These are phyloP conservation scores for Exophiala aquamarina DNA, from an alignment of 2,329 filamentous ascomycete species.

Conservation along the genomic window DNA sequence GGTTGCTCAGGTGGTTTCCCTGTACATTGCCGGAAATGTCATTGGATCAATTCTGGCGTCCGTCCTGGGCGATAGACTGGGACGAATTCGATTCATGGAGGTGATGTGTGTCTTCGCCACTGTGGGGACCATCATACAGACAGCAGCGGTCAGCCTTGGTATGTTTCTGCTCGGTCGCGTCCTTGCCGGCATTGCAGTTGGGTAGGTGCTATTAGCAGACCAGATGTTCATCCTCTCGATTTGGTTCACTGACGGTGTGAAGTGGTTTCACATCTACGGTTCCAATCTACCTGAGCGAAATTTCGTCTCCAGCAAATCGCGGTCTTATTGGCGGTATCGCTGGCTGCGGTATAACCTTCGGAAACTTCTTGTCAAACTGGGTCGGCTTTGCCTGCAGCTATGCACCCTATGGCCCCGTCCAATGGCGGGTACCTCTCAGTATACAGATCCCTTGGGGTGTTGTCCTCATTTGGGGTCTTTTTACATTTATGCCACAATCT, in stretches of 20 bases:
- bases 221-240: constrained; percentile 78
- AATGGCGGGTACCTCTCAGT: constrained; percentile 77
- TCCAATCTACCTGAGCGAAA: constrained; percentile 27
- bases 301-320: constrained; percentile 61
- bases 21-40: constrained; percentile 62
- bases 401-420: constrained; percentile 60
- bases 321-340: constrained; percentile 77
- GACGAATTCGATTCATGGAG: constrained; percentile 49
- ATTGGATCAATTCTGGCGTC: constrained; percentile 56
- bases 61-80: constrained; percentile 54
- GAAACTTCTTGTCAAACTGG: constrained; percentile 71
- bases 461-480: constrained; percentile 68
- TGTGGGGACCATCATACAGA: constrained; percentile 67
- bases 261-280: constrained; percentile 28
- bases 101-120: constrained; percentile 70
- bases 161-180: constrained; percentile 72
- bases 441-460: constrained; percentile 80
- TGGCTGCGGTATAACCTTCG: constrained; percentile 80
- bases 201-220: no score
- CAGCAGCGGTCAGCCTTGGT: constrained; percentile 54
- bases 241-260: constrained; percentile 68
- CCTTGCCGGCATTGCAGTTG: constrained; percentile 73
- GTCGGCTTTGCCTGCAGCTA: constrained; percentile 72
- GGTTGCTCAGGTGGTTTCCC: constrained; percentile 55
- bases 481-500: constrained; percentile 79